Evolutionary conservation across 1,284 basidiomycete genomes (phyloP), one percentile per base, ranked within the genome.

Genomic region (Spongiforma sp.): DNA sequence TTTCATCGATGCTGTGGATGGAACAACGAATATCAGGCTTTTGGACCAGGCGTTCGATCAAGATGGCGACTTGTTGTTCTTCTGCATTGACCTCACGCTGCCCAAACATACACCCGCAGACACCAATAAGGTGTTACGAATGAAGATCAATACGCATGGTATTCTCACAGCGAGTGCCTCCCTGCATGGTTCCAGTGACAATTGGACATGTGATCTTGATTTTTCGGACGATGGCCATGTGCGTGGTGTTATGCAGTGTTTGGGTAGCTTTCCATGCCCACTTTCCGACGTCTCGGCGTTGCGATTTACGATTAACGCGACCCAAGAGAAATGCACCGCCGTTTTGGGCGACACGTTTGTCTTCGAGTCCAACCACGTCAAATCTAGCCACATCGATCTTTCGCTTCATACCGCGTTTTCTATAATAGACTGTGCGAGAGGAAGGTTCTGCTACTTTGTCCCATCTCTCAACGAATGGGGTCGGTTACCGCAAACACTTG

Each of bases 391-490:
- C 8, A 55, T 36, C 24, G 24, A 55, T 19, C 33, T 6, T 55
- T 24, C 0, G 15, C 15, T 3, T 36, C 24, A 15, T 4, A 36
- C 8, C 10, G 24, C 0, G 15, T 5, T 10, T 15, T 26, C 26
- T 9, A 2, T 14, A n/a, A 15, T 55, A 24, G 33, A 55, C 24
- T 55, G 53, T 19, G 4, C 53, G n/a, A 55, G 12, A 36, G 53
- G 53, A 33, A 55, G 53, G 53, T 54, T 41, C 17, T 41, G 39
- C 21, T 41, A n/a, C n/a, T n/a, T n/a, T n/a, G n/a, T n/a, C n/a
- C n/a, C n/a, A n/a, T n/a, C n/a, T n/a, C n/a, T n/a, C n/a, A n/a
- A n/a, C n/a, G n/a, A n/a, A n/a, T n/a, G 36, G 36, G 36, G 36
- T 37, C 36, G 36, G 17, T 37, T 10, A 37, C 36, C 10, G 17